Evolutionary conservation across 1,284 basidiomycete genomes (phyloP), one percentile per base, ranked within the genome.

Genomic region (Kalmanozyma brasiliensis): DNA sequence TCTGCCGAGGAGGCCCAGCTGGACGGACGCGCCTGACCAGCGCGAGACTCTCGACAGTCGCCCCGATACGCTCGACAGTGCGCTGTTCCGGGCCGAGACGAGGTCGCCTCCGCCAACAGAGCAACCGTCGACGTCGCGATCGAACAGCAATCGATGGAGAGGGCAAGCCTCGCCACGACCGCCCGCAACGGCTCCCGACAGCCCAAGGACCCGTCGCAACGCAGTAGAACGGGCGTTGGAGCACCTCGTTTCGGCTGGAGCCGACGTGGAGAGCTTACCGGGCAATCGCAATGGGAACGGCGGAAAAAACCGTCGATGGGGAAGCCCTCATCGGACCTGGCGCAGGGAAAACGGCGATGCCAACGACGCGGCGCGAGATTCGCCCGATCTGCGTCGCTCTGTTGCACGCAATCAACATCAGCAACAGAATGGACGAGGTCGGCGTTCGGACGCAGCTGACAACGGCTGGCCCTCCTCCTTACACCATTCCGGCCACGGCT

Each of bases 181-280:
- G 26, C 17, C 58, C 16, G 24, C 51, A 29, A n/a, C 16, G 5
- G 13, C 4, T 13, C 37, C 32, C 36, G 34, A 36, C 20, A 49
- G 34, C 32, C 55, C 61, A 24, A 26, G 40, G 13, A 20, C 36
- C 14, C 48, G 46, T n/a, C 49, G 38, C 13, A 58, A 46, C 8
- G 62, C 53, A 10, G 55, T 64, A 6, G 55, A 58, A 33, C 62
- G 51, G 1, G 62, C 62, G 8, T 16, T 64, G 8, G 62, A 52
- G 20, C 46, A 52, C n/a, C 46, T 64, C 10, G 37, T 38, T 11
- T 37, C 43, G 13, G 46, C 37, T 10, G 62, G 62, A n/a, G 46
- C 49, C 3, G 55, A 58, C 14, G 16, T 45, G 30, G 29, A 49
- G 8, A 29, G 32, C 16, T 11, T 13, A 7, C 23, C 32, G n/a